phyloP scores from a whole-genome alignment of 305 asterid species.

The Fraxinus paxiana region DNA sequence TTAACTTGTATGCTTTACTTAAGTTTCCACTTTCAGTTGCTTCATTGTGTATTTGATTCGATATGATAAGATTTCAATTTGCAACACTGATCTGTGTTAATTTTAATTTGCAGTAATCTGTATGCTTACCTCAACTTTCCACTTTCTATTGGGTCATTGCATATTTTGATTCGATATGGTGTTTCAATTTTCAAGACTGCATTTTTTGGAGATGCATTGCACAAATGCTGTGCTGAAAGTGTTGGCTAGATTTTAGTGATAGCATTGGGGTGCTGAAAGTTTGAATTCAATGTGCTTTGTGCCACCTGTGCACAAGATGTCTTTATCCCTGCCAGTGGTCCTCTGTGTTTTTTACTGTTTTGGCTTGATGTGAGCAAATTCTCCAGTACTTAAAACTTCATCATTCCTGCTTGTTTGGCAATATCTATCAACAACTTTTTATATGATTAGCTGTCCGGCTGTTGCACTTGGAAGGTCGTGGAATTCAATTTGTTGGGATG shows the following conservation, averaged over 20 bases:
- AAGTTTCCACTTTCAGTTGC: slow-evolving; percentile 9
- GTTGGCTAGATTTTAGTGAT: slow-evolving; percentile 12
- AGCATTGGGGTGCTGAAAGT: slow-evolving; percentile 9
- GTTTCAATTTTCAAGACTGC: slow-evolving; percentile 10
- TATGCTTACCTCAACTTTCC: slow-evolving; percentile 14
- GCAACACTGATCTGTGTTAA: slow-evolving; percentile 27
- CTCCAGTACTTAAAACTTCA: neutral
- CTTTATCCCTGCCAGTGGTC: neutral
- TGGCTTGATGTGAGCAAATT: neutral
- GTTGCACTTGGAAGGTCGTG: slow-evolving; percentile 23
- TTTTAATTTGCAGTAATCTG: slow-evolving; percentile 8
- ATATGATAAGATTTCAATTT: slow-evolving; percentile 12
- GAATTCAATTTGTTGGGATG: slow-evolving; percentile 10
- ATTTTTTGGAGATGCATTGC: slow-evolving; percentile 18
- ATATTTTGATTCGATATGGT: slow-evolving; percentile 5
- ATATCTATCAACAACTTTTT: slow-evolving; percentile 11
- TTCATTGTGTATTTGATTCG: neutral
- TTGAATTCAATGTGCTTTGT: slow-evolving; percentile 12
- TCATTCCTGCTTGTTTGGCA: slow-evolving; percentile 16
- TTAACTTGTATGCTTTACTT: slow-evolving; percentile 19
- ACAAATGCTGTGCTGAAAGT: slow-evolving; percentile 20
- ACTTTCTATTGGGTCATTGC: slow-evolving; percentile 1
- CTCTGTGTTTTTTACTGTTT: neutral
- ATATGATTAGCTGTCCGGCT: slow-evolving; percentile 8
- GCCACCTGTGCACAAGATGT: slow-evolving; percentile 11